Evolutionary conservation across 805 yeast genomes (phyloP), one percentile per base, ranked within the genome.

Genomic region (Candida verbasci): DNA sequence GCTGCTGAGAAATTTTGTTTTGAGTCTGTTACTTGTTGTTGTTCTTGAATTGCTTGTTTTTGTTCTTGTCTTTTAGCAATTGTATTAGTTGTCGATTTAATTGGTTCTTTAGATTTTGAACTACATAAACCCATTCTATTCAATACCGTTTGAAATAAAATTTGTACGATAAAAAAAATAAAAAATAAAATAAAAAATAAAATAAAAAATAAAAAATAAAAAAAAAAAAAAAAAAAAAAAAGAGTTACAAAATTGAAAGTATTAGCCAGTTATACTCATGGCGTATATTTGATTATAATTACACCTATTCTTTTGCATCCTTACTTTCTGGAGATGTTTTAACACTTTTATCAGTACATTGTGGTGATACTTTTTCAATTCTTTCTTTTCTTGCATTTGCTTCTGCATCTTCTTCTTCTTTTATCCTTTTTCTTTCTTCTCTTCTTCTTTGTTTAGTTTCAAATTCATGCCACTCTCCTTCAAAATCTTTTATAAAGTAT

Each of bases 401-500:
- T 30, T 50, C 38, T 11, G 43, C 37, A 34, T 46, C 35, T 29
- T 50, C 53, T 32, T 48, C 60, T 21, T 63, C 70, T 40, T 62
- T 65, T 18, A 58, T 29, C 39, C 67, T 46, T 42, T 65, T 65
- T 22, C 72, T 50, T 45, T 69, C 75, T 42, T 66, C 65, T 40
- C 82, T 63, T 43, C 86, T 68, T 49, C 83, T 74, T 62, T 79
- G 82, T 58, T 91, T 88, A 2, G 96, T 93, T 52, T 91, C 98
- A 57, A 83, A 91, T 54, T 91, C 98, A 55, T 91, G 98, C 93
- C 97, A 91, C 57, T 94, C 97, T 3, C 93, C 94, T 38, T 68
- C 65, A 20, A 80, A 58, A n/a, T 69, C 68, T 20, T 69, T 63
- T 45, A 82, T 66, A 37, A 79, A 70, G 9, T 62, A 56, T 25